phyloP scores from a whole-genome alignment of 495 filamentous ascomycete species.

The Aspergillus baeticus region DNA sequence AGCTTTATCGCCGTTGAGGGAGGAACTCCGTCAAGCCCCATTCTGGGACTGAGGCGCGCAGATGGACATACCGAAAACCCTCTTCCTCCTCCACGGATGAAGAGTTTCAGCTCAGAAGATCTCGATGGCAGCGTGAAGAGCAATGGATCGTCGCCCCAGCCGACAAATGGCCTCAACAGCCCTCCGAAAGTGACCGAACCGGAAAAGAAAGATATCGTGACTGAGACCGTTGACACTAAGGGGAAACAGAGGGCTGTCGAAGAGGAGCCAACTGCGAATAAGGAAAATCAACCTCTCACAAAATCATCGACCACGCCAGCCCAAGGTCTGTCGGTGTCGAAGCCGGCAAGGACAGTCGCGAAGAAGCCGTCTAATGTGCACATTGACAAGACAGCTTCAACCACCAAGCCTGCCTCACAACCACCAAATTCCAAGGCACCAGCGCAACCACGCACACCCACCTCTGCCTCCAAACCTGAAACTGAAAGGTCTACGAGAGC shows the following conservation, averaged over 20 bases:
- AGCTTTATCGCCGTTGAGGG: conserved; percentile 79
- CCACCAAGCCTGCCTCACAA: conserved; percentile 32
- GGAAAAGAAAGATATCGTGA: background rate
- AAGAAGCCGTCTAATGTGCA: conserved; percentile 44
- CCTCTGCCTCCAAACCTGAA: conserved; percentile 19
- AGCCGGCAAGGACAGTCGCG: conserved; percentile 32
- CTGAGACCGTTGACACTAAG: background rate
- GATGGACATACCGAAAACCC: conserved; percentile 35
- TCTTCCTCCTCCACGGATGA: conserved; percentile 30
- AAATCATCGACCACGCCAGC: conserved; percentile 5
- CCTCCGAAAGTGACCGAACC: conserved; percentile 21
- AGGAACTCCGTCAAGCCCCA: conserved; percentile 31
- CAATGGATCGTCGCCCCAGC: conserved; percentile 28
- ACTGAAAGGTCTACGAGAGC: conserved; percentile 18
- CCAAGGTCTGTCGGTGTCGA: conserved; percentile 23
- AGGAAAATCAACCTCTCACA: conserved; percentile 18
- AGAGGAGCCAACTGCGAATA: conserved; percentile 4
- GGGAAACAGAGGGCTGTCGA: background rate
- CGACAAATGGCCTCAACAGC: conserved; percentile 20
- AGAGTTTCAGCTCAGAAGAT: conserved; percentile 35
- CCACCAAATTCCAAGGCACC: conserved; percentile 14
- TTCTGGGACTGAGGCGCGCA: conserved; percentile 36
- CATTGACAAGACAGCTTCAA: conserved; percentile 30
- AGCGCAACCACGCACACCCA: conserved; percentile 22
- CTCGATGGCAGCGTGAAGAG: conserved; percentile 31